Evolutionary conservation across 2,329 filamentous ascomycete species (phyloP).

Genomic region (Boeremia lycopersici): DNA sequence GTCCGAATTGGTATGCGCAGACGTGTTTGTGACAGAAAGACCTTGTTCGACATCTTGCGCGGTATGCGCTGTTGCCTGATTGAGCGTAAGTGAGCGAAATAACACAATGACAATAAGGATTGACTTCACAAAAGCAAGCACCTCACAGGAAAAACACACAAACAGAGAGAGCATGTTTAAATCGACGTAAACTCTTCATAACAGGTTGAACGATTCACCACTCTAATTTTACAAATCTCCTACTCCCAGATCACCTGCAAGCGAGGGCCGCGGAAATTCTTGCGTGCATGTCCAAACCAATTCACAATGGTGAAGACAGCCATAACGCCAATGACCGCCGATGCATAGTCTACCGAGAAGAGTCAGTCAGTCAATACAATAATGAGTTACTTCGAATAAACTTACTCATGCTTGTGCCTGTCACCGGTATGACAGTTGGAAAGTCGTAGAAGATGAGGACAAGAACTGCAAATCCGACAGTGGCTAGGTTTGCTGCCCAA

Average conservation of each 20-base stretch:
- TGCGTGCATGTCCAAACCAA: constrained; percentile 22
- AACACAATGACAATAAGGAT: no score
- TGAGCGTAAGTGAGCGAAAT: no score
- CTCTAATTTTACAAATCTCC: no score
- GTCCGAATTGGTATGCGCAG: no score
- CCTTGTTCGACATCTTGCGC: no score
- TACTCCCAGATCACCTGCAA: constrained; percentile 7
- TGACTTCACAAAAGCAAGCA: no score
- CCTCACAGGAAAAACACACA: no score
- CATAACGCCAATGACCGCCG: constrained; percentile 23
- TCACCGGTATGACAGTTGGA: constrained; percentile 33
- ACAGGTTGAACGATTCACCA: neutral
- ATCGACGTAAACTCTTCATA: neutral
- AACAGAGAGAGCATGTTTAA: no score
- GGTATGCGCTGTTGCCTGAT: no score
- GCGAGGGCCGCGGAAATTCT: constrained; percentile 21
- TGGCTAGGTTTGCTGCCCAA: constrained; percentile 34
- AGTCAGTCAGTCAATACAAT: neutral
- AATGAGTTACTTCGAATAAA: neutral
- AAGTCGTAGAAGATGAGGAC: constrained; percentile 41
- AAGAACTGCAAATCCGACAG: constrained; percentile 30
- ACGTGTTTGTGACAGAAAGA: no score
- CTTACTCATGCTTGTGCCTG: constrained; percentile 40
- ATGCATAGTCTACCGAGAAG: constrained; percentile 17
- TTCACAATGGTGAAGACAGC: constrained; percentile 17